Conservation (phyloP, 176 grass and related monocot species). For the Hordeum marinum region DNA sequence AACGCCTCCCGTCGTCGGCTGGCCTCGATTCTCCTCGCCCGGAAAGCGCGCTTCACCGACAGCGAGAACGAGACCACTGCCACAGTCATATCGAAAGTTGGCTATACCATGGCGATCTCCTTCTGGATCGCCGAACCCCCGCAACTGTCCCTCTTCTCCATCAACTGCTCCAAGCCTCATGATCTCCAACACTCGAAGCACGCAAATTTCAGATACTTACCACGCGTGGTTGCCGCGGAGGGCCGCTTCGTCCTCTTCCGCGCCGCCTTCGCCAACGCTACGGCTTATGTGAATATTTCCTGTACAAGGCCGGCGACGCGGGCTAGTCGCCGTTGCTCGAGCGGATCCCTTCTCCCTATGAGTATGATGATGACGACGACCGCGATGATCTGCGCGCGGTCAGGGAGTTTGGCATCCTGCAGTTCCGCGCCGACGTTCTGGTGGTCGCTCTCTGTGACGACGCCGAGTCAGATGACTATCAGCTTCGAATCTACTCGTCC, state of each 20-base stretch:
- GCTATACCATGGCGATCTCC: background rate
- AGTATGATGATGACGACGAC: background rate
- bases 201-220: background rate
- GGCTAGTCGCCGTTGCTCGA: background rate
- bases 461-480: background rate
- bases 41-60: background rate
- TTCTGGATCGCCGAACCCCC: background rate
- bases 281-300: background rate
- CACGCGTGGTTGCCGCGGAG: background rate
- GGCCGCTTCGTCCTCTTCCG: background rate
- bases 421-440: background rate
- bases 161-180: background rate
- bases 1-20: background rate
- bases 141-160: background rate
- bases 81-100: background rate
- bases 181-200: no score
- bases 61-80: background rate
- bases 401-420: background rate
- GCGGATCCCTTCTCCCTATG: background rate
- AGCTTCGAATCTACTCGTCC: background rate
- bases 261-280: background rate
- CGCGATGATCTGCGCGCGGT: background rate
- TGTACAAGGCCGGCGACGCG: background rate
- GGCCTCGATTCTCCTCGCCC: background rate
- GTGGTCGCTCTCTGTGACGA: background rate